These are phyloP conservation scores for Podospora australis DNA, from an alignment of 495 filamentous ascomycete species.

Conservation along the genomic window DNA sequence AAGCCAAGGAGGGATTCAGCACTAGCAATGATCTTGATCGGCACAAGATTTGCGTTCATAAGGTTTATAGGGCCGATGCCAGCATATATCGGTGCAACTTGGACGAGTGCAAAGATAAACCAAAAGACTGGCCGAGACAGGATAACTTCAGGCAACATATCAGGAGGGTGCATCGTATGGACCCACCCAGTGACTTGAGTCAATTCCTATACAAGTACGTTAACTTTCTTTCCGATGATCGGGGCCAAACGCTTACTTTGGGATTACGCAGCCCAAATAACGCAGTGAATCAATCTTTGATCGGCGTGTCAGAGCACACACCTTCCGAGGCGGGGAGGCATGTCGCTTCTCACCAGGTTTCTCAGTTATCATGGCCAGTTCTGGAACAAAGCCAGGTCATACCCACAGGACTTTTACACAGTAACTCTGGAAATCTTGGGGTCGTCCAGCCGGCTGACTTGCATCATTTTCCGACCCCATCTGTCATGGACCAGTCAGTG, in stretches of 20 bases:
- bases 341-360: not conserved
- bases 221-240: not conserved
- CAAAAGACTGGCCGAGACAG: constrained; percentile 77
- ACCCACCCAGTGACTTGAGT: constrained; percentile 42
- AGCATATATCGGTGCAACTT: constrained; percentile 64
- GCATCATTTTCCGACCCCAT: too few species aligned
- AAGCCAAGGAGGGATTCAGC: constrained; percentile 62
- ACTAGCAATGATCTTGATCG: constrained; percentile 75
- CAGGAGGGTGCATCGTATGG: constrained; percentile 58
- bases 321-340: not conserved
- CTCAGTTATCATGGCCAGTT: constrained; percentile 3
- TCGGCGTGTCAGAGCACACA: not conserved
- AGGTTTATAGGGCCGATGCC: constrained; percentile 49
- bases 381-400: constrained; percentile 4
- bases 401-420: not conserved
- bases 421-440: not conserved
- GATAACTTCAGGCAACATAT: constrained; percentile 93
- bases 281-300: too few species aligned
- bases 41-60: constrained; percentile 65
- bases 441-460: not conserved
- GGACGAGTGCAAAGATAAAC: constrained; percentile 54
- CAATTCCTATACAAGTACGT: constrained; percentile 50
- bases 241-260: too few species aligned
- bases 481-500: not conserved
- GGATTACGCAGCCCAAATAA: too few species aligned